phyloP scores from a whole-genome alignment of 805 yeast species.

The Ogataea salicorniae region DNA sequence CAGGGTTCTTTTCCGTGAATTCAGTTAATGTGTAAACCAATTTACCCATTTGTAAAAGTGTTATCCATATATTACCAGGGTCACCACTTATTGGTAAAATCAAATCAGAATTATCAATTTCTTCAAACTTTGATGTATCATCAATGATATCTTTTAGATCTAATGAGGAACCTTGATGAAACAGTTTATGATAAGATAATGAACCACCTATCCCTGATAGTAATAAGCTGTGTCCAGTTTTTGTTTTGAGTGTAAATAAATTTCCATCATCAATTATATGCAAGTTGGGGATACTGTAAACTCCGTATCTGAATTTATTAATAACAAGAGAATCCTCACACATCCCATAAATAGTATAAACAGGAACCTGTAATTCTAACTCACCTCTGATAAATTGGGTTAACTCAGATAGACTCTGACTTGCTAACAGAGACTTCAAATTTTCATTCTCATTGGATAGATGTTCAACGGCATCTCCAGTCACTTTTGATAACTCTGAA shows the following conservation, averaged over 20 bases:
- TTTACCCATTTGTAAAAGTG: constrained; percentile 65
- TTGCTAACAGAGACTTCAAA: constrained; percentile 31
- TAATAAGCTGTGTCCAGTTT: constrained; percentile 41
- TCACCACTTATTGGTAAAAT: constrained; percentile 52
- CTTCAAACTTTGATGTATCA: constrained; percentile 13
- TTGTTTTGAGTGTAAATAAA: constrained; percentile 38
- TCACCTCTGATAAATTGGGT: constrained; percentile 42
- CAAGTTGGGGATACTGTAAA: constrained; percentile 51
- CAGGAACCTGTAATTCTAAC: constrained; percentile 47
- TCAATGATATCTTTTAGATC: constrained; percentile 30
- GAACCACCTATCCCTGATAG: constrained; percentile 73
- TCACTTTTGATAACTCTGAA: constrained; percentile 44
- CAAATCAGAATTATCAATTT: constrained; percentile 19
- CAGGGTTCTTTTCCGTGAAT: constrained; percentile 31
- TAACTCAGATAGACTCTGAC: constrained; percentile 46
- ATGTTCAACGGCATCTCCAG: constrained; percentile 37
- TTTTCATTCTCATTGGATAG: constrained; percentile 33
- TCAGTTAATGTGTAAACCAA: constrained; percentile 43
- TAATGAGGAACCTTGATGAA: constrained; percentile 55
- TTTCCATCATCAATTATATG: constrained; percentile 55
- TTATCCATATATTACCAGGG: constrained; percentile 71
- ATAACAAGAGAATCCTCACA: constrained; percentile 68
- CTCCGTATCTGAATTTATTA: constrained; percentile 53
- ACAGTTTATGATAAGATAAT: constrained; percentile 57
- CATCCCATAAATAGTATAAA: constrained; percentile 74